Base-by-base conservation (phyloP, 139 green algal species). In the Auxenochlorella pyrenoidosa region DNA sequence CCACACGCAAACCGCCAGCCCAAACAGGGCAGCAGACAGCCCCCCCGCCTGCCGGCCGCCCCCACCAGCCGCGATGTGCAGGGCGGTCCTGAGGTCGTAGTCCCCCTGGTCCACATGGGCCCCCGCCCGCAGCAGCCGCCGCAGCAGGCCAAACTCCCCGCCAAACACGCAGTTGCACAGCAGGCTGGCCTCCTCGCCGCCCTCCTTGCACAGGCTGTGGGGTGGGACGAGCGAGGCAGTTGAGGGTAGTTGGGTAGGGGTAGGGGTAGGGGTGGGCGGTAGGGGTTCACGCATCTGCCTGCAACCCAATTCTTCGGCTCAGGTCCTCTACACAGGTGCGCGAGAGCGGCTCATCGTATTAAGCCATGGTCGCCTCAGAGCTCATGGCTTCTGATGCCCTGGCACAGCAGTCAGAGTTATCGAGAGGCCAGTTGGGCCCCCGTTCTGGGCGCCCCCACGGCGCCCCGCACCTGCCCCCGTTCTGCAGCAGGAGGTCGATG, bases 51-150 rank as follows among this genome's bases (percentile, higher is more conserved):
- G 47, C 47, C 10, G 47, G 47, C 24, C 16, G 73, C 5, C 73
- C 16, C 28, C 30, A 84, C 79, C 79, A 40, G 79, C 94, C 16
- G 89, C 91, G 41, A 96, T 93, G 88, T 96, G 94, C 70, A 96
- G 88, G 5, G 94, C 80, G 5, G 84, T 92, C 60, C 94, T 89
- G 47, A 77, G 44, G 88, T 96, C 94, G 75, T 94, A 96, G 89
- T 96, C 94, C 2, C 80, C 86, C 8, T 86, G 72, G 71, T 96
- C 72, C 18, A 91, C 83, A 28, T 91, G 66, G 1, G 92, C 94
- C 0, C 90, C 92, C 12, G 93, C 92, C 19, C 79, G 75, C 65
- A 96, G 87, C 83, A 95, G 88, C 22, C 94, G 90, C 26, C 88
- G 70, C 80, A 96, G 88, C 58, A 90, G 79, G 6, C 47, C 32